Percentiles rank a stretch among this genome's conserved stretches.
These are phyloP conservation scores for Uncinocarpus reesii DNA, from an alignment of 2,329 filamentous ascomycete genomes.

Conservation along the genomic window DNA sequence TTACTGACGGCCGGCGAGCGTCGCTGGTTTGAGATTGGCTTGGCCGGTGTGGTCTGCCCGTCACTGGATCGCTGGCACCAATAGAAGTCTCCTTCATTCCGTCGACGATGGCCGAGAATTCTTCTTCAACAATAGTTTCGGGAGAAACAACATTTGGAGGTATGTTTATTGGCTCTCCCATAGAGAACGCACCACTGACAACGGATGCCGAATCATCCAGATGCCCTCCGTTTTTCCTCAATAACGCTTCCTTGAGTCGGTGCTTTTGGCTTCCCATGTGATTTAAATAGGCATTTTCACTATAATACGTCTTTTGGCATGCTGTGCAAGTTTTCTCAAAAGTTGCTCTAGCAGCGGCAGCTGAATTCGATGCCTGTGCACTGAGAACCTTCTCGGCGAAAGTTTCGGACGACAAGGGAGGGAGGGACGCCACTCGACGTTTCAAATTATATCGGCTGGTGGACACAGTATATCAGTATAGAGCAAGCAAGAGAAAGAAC, in stretches of 20 bases:
- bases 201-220: slow-evolving; percentile 66
- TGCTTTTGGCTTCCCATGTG: slow-evolving; percentile 88
- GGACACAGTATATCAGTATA: background rate
- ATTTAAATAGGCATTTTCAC: slow-evolving; percentile 90
- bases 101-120: slow-evolving; percentile 65
- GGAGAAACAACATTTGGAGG: slow-evolving; percentile 25
- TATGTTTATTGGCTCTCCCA: slow-evolving; percentile 62
- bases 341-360: slow-evolving; percentile 75
- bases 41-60: slow-evolving; percentile 34
- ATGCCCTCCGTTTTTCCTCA: slow-evolving; percentile 40
- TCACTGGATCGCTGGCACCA: slow-evolving; percentile 40
- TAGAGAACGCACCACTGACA: slow-evolving; percentile 71
- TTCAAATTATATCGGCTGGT: slow-evolving; percentile 88
- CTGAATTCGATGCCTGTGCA: slow-evolving; percentile 72
- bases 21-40: slow-evolving; percentile 30
- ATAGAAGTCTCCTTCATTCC: slow-evolving; percentile 58
- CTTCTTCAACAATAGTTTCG: slow-evolving; percentile 49
- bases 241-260: slow-evolving; percentile 52
- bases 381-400: slow-evolving; percentile 94
- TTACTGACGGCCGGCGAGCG: slow-evolving; percentile 28
- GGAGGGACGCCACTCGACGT: slow-evolving; percentile 44
- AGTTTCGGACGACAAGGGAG: slow-evolving; percentile 85
- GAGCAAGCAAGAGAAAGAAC: background rate
- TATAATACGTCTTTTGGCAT: slow-evolving; percentile 90
- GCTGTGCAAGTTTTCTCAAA: slow-evolving; percentile 74